Base-by-base conservation (phyloP, 202 grass and related monocot genomes). In the Dendrocalamus latiflorus region DNA sequence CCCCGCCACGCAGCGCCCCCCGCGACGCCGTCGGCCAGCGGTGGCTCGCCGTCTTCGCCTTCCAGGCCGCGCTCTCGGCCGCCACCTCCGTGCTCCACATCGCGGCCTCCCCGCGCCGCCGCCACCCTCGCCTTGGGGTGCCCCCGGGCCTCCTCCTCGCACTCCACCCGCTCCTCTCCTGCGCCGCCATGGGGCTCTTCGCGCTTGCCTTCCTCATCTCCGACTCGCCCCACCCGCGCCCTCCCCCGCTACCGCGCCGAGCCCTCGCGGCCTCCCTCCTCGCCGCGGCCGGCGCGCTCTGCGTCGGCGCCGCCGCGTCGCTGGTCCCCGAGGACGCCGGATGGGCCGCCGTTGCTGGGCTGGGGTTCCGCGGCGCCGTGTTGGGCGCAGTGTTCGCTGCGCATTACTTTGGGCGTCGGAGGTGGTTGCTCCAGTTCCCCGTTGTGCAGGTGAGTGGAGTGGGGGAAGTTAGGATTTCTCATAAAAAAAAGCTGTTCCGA, bases 341-440 rank as follows among this genome's bases (percentile, higher is more conserved):
- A n/a, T n/a, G n/a, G n/a, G n/a, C n/a, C n/a, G n/a, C n/a, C n/a
- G n/a, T n/a, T n/a, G n/a, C n/a, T n/a, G n/a, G n/a, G n/a, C n/a
- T n/a, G n/a, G n/a, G n/a, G n/a, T n/a, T n/a, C n/a, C n/a, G n/a
- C n/a, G n/a, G n/a, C n/a, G n/a, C n/a, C n/a, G n/a, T n/a, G n/a
- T n/a, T n/a, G n/a, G n/a, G n/a, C n/a, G n/a, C n/a, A n/a, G n/a
- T n/a, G n/a, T n/a, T n/a, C n/a, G n/a, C 20, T 81, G 47, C 82
- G 11, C 91, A 91, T 81, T 96, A 96, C 79, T 88, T 96, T 78
- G 84, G 74, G 45, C 87, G 89, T 51, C 84, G 77, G 88, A 93
- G 91, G 85, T 98, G 96, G 93, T 56, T 96, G 85, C n/a, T n/a
- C n/a, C n/a, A n/a, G n/a, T n/a, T n/a, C n/a, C n/a, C n/a, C n/a